Base-by-base conservation (phyloP, 345 rosid genomes). In the Eucalyptus tenuipes region DNA sequence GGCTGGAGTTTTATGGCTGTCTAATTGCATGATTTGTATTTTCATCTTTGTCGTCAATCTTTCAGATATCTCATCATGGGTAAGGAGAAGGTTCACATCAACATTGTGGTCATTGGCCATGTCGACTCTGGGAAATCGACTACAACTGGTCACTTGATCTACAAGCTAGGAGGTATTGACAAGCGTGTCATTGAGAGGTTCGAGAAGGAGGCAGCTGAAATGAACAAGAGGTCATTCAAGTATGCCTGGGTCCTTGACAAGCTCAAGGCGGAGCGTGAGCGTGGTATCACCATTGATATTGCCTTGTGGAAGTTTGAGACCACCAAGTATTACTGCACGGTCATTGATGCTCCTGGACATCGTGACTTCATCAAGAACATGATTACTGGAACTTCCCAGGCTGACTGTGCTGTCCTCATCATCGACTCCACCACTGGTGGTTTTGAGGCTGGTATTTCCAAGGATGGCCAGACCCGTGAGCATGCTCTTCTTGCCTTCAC, bases 151-250 rank as follows among this genome's bases (percentile, higher is more conserved):
- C 96, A 95, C 90, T 93, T 95, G 93, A 95, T 94, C 92, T 95
- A 95, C 94, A 95, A 95, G 96, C 93, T 95, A 5, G 97, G 97
- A 61, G 97, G 97, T 50, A 95, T 95, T 86, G 97, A 95, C 96
- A 95, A 95, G 94, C 97, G 97, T 94, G 97, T 95, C 22, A 95
- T 95, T 14, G 97, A 95, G 91, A 94, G 96, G 91, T 95, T 95
- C 16, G 97, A 95, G 96, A 95, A 95, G 94, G 98, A 96, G 86
- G 98, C 98, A 89, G 97, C 98, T 87, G 98, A 96, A 95, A 96
- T 96, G 98, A 96, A 96, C 95, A 96, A 96, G 91, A 92, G 98
- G 91, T 96, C 98, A 3, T 96, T 96, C 95, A 96, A 96, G 93
- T 96, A 96, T 47, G 98, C 98, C 3, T 96, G 97, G 98, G 98